Evolutionary conservation across 306 rosid genomes (phyloP).

Genomic region (Astragalus membranaceus): DNA sequence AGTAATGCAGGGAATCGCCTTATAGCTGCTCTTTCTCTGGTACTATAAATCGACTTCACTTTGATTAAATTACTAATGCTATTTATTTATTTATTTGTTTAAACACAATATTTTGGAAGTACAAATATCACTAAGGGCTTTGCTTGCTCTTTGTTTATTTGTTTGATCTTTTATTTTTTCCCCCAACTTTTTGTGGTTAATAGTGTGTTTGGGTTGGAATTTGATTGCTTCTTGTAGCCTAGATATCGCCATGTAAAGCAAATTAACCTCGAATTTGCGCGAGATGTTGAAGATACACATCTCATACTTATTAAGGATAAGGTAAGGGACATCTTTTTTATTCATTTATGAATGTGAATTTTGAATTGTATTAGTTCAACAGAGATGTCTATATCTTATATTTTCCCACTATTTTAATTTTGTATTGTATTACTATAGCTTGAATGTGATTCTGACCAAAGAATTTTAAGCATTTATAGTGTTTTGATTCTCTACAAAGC

Average conservation of each 20-base stretch:
- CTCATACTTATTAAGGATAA: slow-evolving; percentile 49
- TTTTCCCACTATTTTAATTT: not conserved
- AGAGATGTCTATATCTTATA: not conserved
- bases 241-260: slow-evolving; percentile 51
- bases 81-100: no score
- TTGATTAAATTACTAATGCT: not conserved
- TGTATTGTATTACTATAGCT: not conserved
- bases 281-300: slow-evolving; percentile 69
- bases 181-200: slow-evolving; percentile 5
- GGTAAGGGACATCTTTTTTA: slow-evolving; percentile 28
- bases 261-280: slow-evolving; percentile 71
- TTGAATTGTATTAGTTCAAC: no score
- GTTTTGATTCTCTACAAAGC: slow-evolving; percentile 53
- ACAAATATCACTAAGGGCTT: not conserved
- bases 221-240: slow-evolving; percentile 38
- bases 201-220: slow-evolving; percentile 13
- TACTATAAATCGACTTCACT: slow-evolving; percentile 15
- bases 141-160: not conserved
- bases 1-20: slow-evolving; percentile 68
- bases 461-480: slow-evolving; percentile 35
- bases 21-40: slow-evolving; percentile 62
- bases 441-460: slow-evolving; percentile 14
- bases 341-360: not conserved
- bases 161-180: not conserved
- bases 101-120: not conserved